phyloP scores from a whole-genome alignment of 345 rosid species.

The Carallia brachiata region DNA sequence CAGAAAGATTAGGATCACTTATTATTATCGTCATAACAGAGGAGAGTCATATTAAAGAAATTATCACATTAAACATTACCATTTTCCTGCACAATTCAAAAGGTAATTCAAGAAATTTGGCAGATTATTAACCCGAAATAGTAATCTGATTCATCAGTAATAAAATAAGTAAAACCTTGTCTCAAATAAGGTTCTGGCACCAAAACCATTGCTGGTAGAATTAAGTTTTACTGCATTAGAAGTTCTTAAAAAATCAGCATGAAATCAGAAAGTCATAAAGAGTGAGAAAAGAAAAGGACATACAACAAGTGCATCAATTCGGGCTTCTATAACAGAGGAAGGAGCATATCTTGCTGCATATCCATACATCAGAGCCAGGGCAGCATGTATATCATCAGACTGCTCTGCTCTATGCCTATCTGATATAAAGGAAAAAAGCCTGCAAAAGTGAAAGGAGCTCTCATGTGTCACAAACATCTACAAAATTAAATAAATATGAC shows the following conservation, averaged over 20 bases:
- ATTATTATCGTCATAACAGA: no score
- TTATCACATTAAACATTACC: no score
- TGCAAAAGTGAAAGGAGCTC: conserved; percentile 34
- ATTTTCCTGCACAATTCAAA: no score
- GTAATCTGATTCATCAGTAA: neutral
- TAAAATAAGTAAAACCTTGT: neutral
- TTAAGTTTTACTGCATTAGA: neutral
- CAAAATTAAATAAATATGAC: conserved; percentile 10
- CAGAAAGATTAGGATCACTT: no score
- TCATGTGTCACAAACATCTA: no score
- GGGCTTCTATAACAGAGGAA: conserved; percentile 90
- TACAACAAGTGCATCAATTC: conserved; percentile 97
- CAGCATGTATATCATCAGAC: conserved; percentile 98
- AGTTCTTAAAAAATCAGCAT: neutral
- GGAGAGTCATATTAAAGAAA: no score
- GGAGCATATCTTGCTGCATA: conserved; percentile 99
- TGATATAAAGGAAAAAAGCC: conserved; percentile 79
- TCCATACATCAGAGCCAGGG: conserved; percentile 98
- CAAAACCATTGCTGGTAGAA: neutral
- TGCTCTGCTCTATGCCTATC: conserved; percentile 71
- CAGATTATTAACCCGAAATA: neutral
- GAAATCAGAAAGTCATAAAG: conserved; percentile 8
- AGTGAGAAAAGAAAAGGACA: conserved; percentile 30
- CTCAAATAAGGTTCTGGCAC: neutral
- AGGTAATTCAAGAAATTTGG: neutral